A percentile compares a stretch with the other conserved stretches of the same genome.
These are phyloP conservation scores for Salix udensis DNA, from an alignment of 345 rosid species.

Conservation along the genomic window DNA sequence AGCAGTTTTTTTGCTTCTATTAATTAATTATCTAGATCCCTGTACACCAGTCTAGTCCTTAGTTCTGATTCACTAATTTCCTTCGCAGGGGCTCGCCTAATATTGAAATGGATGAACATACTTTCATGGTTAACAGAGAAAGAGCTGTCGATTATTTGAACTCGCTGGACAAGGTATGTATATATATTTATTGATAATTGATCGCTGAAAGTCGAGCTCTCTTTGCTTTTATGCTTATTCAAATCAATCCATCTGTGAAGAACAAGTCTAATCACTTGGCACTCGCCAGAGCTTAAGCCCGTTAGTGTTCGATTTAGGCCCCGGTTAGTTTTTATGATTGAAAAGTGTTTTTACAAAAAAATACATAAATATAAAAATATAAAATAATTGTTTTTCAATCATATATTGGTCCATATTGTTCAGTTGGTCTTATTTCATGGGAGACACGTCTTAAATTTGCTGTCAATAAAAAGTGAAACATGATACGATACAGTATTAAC, in stretches of 20 bases:
- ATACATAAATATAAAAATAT: too few relatives aligned
- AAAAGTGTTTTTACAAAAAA: too few relatives aligned
- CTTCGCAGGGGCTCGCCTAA: slow-evolving; percentile 92
- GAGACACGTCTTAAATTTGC: too few relatives aligned
- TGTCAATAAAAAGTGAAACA: too few relatives aligned
- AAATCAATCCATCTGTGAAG: background rate
- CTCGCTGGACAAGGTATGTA: slow-evolving; percentile 76
- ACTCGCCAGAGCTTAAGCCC: too few relatives aligned
- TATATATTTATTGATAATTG: background rate
- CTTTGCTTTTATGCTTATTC: background rate
- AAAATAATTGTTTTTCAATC: too few relatives aligned
- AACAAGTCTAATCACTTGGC: too few relatives aligned
- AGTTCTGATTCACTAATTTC: background rate
- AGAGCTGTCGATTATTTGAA: slow-evolving; percentile 98
- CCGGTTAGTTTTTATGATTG: too few relatives aligned
- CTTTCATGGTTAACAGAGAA: slow-evolving; percentile 92
- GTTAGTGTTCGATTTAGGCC: too few relatives aligned
- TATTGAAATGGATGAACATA: slow-evolving; percentile 97
- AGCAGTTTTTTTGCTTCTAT: background rate
- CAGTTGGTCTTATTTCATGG: too few relatives aligned
- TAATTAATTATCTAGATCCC: background rate
- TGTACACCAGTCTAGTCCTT: background rate
- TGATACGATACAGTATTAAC: too few relatives aligned
- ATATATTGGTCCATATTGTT: too few relatives aligned
- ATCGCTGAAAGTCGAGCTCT: background rate